These are phyloP conservation scores for Xylaria sp. DNA, from an alignment of 2,329 filamentous ascomycete genomes.

Conservation along the genomic window DNA sequence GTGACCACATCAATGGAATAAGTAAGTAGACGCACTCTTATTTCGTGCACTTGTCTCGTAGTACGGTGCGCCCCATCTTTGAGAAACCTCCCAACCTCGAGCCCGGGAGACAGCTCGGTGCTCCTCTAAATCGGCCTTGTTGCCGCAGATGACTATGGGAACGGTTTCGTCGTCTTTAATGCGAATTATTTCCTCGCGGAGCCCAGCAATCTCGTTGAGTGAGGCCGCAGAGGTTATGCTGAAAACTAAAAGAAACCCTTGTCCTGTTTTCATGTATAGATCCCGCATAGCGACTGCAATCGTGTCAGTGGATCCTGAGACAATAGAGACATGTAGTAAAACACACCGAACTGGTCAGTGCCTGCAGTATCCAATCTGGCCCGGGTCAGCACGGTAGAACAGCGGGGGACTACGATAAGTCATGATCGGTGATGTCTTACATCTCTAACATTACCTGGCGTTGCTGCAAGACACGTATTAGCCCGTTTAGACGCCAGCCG, in stretches of 20 bases:
- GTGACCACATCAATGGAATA: neutral
- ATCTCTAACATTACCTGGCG: slow-evolving; percentile 90
- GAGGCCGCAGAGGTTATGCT: slow-evolving; percentile 86
- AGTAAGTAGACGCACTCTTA: slow-evolving; percentile 56
- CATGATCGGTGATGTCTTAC: slow-evolving; percentile 54
- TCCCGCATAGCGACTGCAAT: slow-evolving; percentile 69
- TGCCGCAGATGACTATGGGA: slow-evolving; percentile 88
- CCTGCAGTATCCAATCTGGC: slow-evolving; percentile 83
- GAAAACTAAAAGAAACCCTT: slow-evolving; percentile 90
- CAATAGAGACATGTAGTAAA: slow-evolving; percentile 17
- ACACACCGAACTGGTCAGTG: slow-evolving; percentile 89
- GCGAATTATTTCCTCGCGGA: slow-evolving; percentile 87
- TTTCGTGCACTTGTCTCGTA: slow-evolving; percentile 88
- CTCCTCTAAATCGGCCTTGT: slow-evolving; percentile 90
- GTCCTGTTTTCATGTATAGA: slow-evolving; percentile 91
- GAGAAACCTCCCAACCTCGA: slow-evolving; percentile 82
- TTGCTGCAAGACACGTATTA: slow-evolving; percentile 59
- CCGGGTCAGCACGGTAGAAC: slow-evolving; percentile 36
- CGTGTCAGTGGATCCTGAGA: slow-evolving; percentile 33
- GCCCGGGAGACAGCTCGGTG: slow-evolving; percentile 78
- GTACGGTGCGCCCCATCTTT: slow-evolving; percentile 86
- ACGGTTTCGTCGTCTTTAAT: slow-evolving; percentile 88
- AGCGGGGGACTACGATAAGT: slow-evolving; percentile 32
- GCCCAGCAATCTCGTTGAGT: slow-evolving; percentile 78
- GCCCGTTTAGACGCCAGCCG: slow-evolving; percentile 38